Percentiles rank a stretch among this genome's conserved stretches.
Conservation (phyloP, 1,139 yeast species). For the Debaryomycetaceae sp. region DNA sequence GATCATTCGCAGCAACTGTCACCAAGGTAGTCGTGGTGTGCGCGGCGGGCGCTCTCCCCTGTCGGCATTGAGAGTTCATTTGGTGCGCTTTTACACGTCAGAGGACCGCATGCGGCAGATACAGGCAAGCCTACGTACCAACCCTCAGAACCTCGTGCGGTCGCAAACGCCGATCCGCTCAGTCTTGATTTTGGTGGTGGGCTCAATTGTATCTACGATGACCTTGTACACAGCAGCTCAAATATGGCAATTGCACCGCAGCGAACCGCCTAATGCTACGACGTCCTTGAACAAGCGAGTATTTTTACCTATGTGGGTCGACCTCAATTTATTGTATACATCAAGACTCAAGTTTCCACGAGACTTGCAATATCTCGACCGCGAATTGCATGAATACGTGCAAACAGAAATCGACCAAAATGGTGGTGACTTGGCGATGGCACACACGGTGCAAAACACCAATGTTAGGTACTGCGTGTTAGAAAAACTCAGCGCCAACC, state of each 20-base stretch:
- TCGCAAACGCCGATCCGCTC: too few species aligned
- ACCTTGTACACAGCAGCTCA: slow-evolving; percentile 20
- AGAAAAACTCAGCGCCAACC: slow-evolving; percentile 22
- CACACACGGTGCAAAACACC: slow-evolving; percentile 16
- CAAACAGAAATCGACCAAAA: slow-evolving; percentile 14
- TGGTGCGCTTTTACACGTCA: too few species aligned
- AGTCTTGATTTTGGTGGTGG: slow-evolving; percentile 17
- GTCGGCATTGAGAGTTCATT: too few species aligned
- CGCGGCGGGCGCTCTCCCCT: too few species aligned
- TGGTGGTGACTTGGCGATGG: slow-evolving; percentile 6
- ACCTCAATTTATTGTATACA: slow-evolving; percentile 20
- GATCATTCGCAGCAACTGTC: too few species aligned
- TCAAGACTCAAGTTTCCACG: slow-evolving; percentile 21
- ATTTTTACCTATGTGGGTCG: slow-evolving; percentile 32
- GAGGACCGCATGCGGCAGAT: too few species aligned
- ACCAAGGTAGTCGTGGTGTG: too few species aligned
- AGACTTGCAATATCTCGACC: slow-evolving; percentile 25
- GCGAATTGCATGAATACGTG: slow-evolving; percentile 15
- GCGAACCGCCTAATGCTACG: slow-evolving; percentile 6
- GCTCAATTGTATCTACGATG: slow-evolving; percentile 24
- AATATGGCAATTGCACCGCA: slow-evolving; percentile 15
- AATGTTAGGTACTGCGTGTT: slow-evolving; percentile 27
- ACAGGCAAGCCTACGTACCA: too few species aligned
- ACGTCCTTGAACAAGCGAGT: too few species aligned
- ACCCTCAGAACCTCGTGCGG: too few species aligned